Evolutionary conservation across 768 basidiomycete genomes (phyloP).

Genomic region (Mycena haematopus): DNA sequence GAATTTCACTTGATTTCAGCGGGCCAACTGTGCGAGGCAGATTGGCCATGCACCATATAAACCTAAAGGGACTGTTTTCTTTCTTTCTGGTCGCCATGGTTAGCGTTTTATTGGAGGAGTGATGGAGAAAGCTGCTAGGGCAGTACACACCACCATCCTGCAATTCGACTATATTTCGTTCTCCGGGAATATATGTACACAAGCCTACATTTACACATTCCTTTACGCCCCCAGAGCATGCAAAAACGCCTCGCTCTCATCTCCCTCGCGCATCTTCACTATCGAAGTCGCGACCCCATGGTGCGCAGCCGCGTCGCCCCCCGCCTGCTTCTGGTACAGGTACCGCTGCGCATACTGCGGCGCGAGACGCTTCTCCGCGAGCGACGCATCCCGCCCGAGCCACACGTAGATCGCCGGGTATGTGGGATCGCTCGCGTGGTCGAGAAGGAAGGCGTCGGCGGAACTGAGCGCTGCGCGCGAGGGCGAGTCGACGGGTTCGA

Average conservation of each 20-base stretch:
- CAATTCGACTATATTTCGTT: neutral
- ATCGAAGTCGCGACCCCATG: conserved; percentile 46
- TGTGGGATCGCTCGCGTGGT: conserved; percentile 42
- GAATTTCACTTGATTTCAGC: too few relatives aligned
- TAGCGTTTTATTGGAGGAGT: too few relatives aligned
- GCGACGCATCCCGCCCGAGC: conserved; percentile 58
- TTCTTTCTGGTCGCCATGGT: too few relatives aligned
- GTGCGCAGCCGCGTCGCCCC: conserved; percentile 20
- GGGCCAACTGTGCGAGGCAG: too few relatives aligned
- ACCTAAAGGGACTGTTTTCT: too few relatives aligned
- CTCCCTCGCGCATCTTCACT: conserved; percentile 61
- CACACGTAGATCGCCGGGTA: conserved; percentile 61
- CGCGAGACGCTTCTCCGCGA: conserved; percentile 56
- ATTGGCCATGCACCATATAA: too few relatives aligned
- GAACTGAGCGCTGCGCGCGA: conserved; percentile 48
- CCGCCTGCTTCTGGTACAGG: conserved; percentile 46
- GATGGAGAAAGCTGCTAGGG: too few relatives aligned
- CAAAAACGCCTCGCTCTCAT: conserved; percentile 56
- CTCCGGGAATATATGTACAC: neutral
- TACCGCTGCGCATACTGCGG: conserved; percentile 63
- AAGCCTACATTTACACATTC: neutral
- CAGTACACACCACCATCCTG: too few relatives aligned
- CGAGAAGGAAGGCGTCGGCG: conserved; percentile 59
- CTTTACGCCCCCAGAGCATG: conserved; percentile 33
- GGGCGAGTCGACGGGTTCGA: conserved; percentile 41